Base-by-base conservation (phyloP, 148 eudicot species). In the Gaultheria prostrata region DNA sequence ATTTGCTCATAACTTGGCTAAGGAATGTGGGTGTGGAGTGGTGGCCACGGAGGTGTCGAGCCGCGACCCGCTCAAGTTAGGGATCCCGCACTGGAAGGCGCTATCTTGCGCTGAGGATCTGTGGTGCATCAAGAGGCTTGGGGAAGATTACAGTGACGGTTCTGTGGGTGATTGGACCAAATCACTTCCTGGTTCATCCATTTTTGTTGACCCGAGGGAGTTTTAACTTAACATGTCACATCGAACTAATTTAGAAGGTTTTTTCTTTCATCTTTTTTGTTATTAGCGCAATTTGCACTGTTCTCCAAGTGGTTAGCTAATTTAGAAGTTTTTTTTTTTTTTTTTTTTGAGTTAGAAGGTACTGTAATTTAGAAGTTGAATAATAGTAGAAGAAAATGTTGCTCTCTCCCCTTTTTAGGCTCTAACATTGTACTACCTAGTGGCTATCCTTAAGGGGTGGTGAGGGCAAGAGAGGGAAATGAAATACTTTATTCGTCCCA, bases 161-260 rank as follows among this genome's bases (percentile, higher is more conserved):
- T 79, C 92, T 2, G 83, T 90, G 13, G 95, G 97, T 76, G 97
- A 95, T 72, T 95, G 97, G 97, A 95, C 95, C 4, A 95, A 92
- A 63, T 92, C 98, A 26, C 89, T 86, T 2, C 92, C 93, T 51
- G 92, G 85, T 3, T 20, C 26, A 17, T 91, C 97, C 5, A 90
- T 95, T 77, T 95, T 95, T 83, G 94, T 95, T 35, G 98, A 95
- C 87, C 98, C 98, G 2, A 89, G 98, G 30, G 98, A 95, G 81
- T 81, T 95, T 43, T 95, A 78, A 78, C 51, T n/a, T 54, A n/a
- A n/a, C 2, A 61, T 28, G 10, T 0, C 7, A 12, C 12, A 9
- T 15, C 6, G 8, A 73, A 30, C 77, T 74, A 74, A 21, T 45
- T 43, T 74, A 74, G 50, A 24, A 76, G n/a, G 39, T 7, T 8